These are phyloP conservation scores for Mrakia hoshinonis DNA, from an alignment of 768 basidiomycete species.

Conservation along the genomic window DNA sequence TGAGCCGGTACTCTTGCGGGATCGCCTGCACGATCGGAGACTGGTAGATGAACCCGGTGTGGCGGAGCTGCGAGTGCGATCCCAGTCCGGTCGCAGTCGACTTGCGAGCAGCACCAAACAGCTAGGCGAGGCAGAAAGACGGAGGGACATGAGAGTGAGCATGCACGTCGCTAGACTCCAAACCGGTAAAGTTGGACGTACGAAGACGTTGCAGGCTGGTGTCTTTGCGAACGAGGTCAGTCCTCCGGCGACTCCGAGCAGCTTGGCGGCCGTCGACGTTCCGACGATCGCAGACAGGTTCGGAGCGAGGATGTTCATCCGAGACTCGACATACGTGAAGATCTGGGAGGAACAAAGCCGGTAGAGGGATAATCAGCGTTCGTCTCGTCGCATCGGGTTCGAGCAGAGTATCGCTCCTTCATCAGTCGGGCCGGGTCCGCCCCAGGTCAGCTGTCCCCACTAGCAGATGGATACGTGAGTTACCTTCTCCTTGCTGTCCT, in stretches of 20 bases:
- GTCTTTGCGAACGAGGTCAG: slow-evolving; percentile 82
- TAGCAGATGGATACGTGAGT: too few species aligned
- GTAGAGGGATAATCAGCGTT: slow-evolving; percentile 6
- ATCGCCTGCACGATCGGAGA: slow-evolving; percentile 77
- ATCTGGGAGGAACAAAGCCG: slow-evolving; percentile 50
- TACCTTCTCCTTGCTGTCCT: slow-evolving; percentile 82
- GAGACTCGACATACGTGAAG: slow-evolving; percentile 96
- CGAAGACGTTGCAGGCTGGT: slow-evolving; percentile 91
- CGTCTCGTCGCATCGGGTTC: not conserved
- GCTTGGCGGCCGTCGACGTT: slow-evolving; percentile 94
- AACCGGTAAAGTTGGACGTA: slow-evolving; percentile 43
- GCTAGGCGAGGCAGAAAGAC: slow-evolving; percentile 45
- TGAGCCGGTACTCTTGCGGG: slow-evolving; percentile 80
- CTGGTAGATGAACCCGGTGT: slow-evolving; percentile 95
- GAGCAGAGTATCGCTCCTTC: slow-evolving; percentile 19
- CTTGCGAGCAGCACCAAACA: slow-evolving; percentile 88
- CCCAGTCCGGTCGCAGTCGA: slow-evolving; percentile 81
- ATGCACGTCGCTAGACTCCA: too few species aligned
- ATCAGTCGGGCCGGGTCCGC: too few species aligned
- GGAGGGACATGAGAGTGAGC: not conserved
- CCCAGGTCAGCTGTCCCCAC: too few species aligned
- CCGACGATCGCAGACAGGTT: slow-evolving; percentile 98
- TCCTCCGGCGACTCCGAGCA: slow-evolving; percentile 94
- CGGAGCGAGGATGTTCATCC: slow-evolving; percentile 96
- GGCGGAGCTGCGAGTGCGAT: slow-evolving; percentile 70